phyloP scores from a whole-genome alignment of 2,329 filamentous ascomycete genomes.

The Sporothrix humicola region DNA sequence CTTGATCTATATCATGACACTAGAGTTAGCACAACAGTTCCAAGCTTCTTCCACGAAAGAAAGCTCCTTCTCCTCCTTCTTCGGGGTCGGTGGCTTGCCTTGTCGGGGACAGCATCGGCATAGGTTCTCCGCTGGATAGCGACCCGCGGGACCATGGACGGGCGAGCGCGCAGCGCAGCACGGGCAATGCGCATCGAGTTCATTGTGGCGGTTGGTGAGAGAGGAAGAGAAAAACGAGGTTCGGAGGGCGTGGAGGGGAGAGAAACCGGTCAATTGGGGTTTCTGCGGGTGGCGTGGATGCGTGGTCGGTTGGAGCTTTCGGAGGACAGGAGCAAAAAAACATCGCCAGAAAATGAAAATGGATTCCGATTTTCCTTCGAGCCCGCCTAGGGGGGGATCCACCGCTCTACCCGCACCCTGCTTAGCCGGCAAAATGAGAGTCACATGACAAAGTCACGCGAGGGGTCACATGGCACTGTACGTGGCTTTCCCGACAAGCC shows the following conservation, averaged over 20 bases:
- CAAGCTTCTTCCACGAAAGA: neutral
- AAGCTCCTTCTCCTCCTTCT: no score
- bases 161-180: conserved; percentile 82
- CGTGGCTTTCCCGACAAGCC: neutral
- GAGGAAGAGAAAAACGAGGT: neutral
- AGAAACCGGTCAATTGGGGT: conserved; percentile 28
- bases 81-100: conserved; percentile 56
- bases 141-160: conserved; percentile 71
- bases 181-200: conserved; percentile 93
- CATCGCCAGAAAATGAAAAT: conserved; percentile 34
- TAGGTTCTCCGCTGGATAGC: conserved; percentile 84
- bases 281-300: conserved; percentile 27
- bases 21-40: conserved; percentile 15
- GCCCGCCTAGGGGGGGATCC: conserved; percentile 24
- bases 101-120: conserved; percentile 84
- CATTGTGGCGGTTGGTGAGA: conserved; percentile 64
- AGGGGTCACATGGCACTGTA: neutral
- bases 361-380: conserved; percentile 35
- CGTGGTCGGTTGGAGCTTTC: conserved; percentile 32
- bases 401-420: conserved; percentile 19
- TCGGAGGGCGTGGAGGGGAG: neutral
- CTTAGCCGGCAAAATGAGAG: conserved; percentile 14
- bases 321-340: conserved; percentile 35
- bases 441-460: neutral
- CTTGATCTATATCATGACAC: conserved; percentile 71